Percentiles rank a stretch among this genome's conserved stretches.
These are phyloP conservation scores for Tetradesmus lagerheimii DNA, from an alignment of 139 green algal species.

Conservation along the genomic window DNA sequence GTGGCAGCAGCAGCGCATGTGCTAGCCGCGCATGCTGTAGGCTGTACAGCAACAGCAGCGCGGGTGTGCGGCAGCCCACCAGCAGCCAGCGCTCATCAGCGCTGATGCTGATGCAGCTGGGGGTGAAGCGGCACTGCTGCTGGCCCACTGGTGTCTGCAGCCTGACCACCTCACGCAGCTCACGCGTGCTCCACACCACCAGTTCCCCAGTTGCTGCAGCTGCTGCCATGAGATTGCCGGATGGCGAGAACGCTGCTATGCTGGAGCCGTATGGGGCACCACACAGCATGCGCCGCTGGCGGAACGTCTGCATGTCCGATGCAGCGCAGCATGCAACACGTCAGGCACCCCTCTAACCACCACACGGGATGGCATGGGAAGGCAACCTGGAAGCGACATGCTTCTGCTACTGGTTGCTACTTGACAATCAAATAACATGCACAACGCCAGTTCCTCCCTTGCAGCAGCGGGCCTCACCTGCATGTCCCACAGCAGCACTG, in stretches of 20 bases:
- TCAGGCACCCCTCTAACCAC: not conserved
- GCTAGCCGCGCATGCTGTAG: not conserved
- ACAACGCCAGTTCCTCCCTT: not conserved
- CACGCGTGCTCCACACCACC: not conserved
- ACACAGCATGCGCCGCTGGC: slow-evolving; percentile 31
- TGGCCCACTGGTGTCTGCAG: not conserved
- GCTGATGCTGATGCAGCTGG: slow-evolving; percentile 38
- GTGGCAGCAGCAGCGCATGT: slow-evolving; percentile 30
- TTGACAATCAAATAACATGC: not conserved
- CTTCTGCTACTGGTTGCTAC: not conserved
- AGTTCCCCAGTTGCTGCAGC: not conserved
- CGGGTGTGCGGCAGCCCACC: slow-evolving; percentile 13
- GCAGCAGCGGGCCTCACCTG: not conserved
- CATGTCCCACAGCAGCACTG: slow-evolving; percentile 34
- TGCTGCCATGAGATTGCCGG: slow-evolving; percentile 30
- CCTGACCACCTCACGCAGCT: not conserved
- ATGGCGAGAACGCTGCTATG: slow-evolving; percentile 31
- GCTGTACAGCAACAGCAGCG: slow-evolving; percentile 44
- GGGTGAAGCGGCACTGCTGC: slow-evolving; percentile 1
- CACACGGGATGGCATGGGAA: no score
- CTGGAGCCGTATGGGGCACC: slow-evolving; percentile 20
- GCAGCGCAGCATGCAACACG: not conserved
- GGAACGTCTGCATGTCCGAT: slow-evolving; percentile 13
- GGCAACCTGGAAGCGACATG: no score
- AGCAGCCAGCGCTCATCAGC: slow-evolving; percentile 35